Base-by-base conservation (phyloP, 352 stramenopile genomes). In the Pythium folliculosum region DNA sequence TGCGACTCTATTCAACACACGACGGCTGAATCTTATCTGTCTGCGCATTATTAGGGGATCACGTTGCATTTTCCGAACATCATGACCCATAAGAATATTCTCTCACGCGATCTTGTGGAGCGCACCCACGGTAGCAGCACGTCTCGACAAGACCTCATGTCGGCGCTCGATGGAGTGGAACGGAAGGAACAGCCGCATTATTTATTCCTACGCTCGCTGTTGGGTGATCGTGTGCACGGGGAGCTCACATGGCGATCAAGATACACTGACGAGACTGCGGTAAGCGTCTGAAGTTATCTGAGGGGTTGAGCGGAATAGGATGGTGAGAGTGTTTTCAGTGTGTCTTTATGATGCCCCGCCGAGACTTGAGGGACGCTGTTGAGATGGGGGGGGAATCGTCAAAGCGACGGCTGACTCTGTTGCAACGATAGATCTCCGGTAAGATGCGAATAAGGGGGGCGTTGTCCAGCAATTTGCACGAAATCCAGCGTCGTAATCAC, bases 211-310 rank as follows among this genome's bases (percentile, higher is more conserved):
- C 37, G 35, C 1, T 61, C 37, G 16, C 21, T 60, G 7, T 60
- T 60, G 25, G 53, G 53, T 21, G 53, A 60, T 32, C 7, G 32
- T 7, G 53, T 60, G 32, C 32, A 35, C 35, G 6, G 22, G 5
- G 13, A 21, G 14, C 35, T 14, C n/a, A n/a, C 32, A 61, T 4
- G 19, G 14, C 21, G 54, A 51, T 21, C 38, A 61, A 25, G 37
- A 61, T 16, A 61, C 54, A 30, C 54, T 61, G 32, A 61, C 37
- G 4, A n/a, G 48, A n/a, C 35, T 61, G 4, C 51, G 54, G 54
- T 10, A 51, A 12, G 8, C 35, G n/a, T n/a, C n/a, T 61, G 54
- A 37, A 61, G 54, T 22, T 19, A 50, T n/a, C 9, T 61, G 5
- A 19, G 52, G 52, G 1, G n/a, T 6, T 5, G 52, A 59, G 35